phyloP scores from a whole-genome alignment of 2,329 filamentous ascomycete species.

The Colletotrichum lupini region DNA sequence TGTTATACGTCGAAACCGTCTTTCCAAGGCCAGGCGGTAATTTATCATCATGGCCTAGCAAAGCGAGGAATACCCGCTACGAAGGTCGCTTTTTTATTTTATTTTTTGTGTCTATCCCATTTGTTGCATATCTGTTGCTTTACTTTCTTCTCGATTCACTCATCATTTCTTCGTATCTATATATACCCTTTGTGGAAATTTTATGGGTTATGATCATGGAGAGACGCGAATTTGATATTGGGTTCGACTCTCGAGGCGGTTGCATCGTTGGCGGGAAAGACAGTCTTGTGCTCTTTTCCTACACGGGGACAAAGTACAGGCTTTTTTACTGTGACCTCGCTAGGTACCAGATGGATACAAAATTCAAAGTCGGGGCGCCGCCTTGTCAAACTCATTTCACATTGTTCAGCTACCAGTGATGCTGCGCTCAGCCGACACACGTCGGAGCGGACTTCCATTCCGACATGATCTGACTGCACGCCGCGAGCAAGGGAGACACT shows the following conservation, averaged over 20 bases:
- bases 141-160: neutral
- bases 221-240: slow-evolving; percentile 4
- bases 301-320: neutral
- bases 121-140: neutral
- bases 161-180: slow-evolving; percentile 28
- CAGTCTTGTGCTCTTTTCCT: neutral
- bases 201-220: slow-evolving; percentile 27
- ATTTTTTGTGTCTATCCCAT: neutral
- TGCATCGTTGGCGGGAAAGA: slow-evolving; percentile 21
- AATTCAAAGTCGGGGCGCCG: slow-evolving; percentile 10
- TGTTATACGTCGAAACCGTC: neutral
- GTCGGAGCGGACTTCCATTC: neutral
- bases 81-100: neutral
- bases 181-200: slow-evolving; percentile 29
- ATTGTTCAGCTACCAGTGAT: neutral
- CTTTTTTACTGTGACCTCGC: slow-evolving; percentile 19
- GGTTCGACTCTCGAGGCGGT: neutral
- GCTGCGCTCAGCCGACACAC: neutral
- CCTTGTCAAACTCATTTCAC: slow-evolving; percentile 2
- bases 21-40: neutral
- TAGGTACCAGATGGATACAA: slow-evolving; percentile 16
- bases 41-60: neutral
- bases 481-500: neutral
- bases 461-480: neutral
- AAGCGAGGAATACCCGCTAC: neutral